Conservation (phyloP, 2,329 filamentous ascomycete genomes). For the Exserohilum turcica region DNA sequence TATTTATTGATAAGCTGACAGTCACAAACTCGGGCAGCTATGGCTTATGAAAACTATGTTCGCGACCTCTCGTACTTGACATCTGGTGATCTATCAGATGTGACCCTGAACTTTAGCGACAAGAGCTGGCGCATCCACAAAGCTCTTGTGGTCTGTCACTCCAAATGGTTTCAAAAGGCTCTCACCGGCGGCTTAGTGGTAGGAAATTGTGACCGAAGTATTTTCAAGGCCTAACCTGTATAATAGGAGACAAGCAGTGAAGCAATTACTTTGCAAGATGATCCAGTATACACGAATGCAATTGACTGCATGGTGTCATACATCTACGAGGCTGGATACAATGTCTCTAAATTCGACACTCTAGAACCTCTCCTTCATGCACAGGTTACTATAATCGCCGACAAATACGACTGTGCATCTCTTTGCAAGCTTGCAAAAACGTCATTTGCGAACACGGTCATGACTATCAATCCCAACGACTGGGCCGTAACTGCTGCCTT, state of each 20-base stretch:
- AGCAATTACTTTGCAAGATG: slow-evolving; percentile 23
- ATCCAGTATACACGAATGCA: slow-evolving; percentile 22
- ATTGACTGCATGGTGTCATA: slow-evolving; percentile 33
- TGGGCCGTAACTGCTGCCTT: slow-evolving; percentile 24
- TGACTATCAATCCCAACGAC: slow-evolving; percentile 15
- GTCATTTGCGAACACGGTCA: slow-evolving; percentile 18
- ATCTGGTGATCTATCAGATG: slow-evolving; percentile 20
- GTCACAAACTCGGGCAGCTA: slow-evolving; percentile 7
- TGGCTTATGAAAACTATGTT: not conserved
- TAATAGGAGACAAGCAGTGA: slow-evolving; percentile 21
- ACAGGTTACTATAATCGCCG: slow-evolving; percentile 24
- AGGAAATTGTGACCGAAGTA: slow-evolving; percentile 4
- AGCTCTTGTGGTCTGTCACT: slow-evolving; percentile 24
- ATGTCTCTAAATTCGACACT: slow-evolving; percentile 15
- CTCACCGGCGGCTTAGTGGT: slow-evolving; percentile 21
- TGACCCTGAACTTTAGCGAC: slow-evolving; percentile 21
- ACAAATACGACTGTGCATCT: slow-evolving; percentile 30
- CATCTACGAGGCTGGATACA: slow-evolving; percentile 25
- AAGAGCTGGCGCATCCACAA: slow-evolving; percentile 30
- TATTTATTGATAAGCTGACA: slow-evolving; percentile 4
- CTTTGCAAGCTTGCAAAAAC: slow-evolving; percentile 24
- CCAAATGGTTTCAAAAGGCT: slow-evolving; percentile 28
- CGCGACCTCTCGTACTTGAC: not conserved
- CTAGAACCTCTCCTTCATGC: slow-evolving; percentile 25
- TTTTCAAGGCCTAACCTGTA: slow-evolving; percentile 3